Percentiles rank a stretch among this genome's conserved stretches.
Evolutionary conservation across 345 rosid species (phyloP).

Genomic region (Brassica nigra): DNA sequence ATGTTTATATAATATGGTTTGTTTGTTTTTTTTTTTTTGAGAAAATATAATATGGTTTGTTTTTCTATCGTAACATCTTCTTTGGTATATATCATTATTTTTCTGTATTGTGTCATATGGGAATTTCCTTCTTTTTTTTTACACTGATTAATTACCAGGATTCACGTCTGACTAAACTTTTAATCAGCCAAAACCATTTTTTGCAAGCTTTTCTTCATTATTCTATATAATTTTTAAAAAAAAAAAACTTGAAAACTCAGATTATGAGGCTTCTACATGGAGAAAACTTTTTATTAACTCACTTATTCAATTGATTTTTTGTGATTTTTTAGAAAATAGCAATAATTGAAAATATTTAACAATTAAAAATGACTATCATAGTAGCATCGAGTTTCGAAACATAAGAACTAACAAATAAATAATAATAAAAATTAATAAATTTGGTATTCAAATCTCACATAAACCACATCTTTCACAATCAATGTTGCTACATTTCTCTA

Average conservation of each 20-base stretch:
- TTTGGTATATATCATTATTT: no score
- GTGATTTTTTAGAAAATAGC: neutral
- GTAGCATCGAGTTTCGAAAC: neutral
- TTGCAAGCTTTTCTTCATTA: no score
- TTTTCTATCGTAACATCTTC: neutral
- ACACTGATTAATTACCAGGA: no score
- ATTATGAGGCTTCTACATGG: no score
- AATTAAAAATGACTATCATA: neutral
- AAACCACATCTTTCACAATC: neutral
- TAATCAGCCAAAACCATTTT: no score
- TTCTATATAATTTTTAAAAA: no score
- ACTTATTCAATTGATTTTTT: neutral
- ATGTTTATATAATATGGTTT: neutral
- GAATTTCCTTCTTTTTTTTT: no score
- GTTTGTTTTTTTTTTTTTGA: no score
- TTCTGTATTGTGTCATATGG: no score
- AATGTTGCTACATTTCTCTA: constrained; percentile 4
- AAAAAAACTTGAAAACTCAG: no score
- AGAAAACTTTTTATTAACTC: no score
- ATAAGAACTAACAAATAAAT: neutral
- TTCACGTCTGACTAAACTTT: no score
- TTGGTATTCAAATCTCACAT: neutral
- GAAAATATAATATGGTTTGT: neutral
- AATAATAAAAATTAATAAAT: neutral
- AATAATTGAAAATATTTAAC: neutral